phyloP scores from a whole-genome alignment of 495 filamentous ascomycete genomes.

The Gamarada debralockiae region DNA sequence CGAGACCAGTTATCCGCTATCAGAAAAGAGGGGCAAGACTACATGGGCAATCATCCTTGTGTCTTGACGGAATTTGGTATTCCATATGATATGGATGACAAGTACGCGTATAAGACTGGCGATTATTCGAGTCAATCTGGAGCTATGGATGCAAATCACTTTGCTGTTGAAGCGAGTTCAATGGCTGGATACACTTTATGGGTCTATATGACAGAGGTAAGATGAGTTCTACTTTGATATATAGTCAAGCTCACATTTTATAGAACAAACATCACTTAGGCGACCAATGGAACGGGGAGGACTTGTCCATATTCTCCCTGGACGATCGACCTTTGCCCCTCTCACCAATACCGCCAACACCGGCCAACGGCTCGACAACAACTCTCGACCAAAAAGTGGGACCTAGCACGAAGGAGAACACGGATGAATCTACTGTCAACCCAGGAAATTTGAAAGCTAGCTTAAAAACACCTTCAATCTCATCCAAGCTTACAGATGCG shows the following conservation, averaged over 20 bases:
- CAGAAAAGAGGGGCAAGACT: conserved; percentile 79
- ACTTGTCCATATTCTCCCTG: conserved; percentile 81
- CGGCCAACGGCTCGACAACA: conserved; percentile 34
- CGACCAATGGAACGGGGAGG: conserved; percentile 97
- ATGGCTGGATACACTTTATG: conserved; percentile 85
- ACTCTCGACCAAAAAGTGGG: conserved; percentile 26
- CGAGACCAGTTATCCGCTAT: conserved; percentile 87
- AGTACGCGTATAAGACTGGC: conserved; percentile 92
- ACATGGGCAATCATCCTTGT: conserved; percentile 87
- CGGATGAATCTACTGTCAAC: conserved; percentile 53
- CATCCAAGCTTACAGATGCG: conserved; percentile 47
- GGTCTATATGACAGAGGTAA: conserved; percentile 74
- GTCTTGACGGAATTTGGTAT: conserved; percentile 95
- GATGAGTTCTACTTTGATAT: conserved; percentile 8
- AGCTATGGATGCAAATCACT: conserved; percentile 97
- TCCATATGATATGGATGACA: conserved; percentile 97
- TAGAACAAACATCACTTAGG: conserved; percentile 84
- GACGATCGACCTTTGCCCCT: conserved; percentile 73
- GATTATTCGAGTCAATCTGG: conserved; percentile 90
- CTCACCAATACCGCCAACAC: conserved; percentile 37
- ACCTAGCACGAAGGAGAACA: conserved; percentile 35
- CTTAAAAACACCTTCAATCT: conserved; percentile 68
- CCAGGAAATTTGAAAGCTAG: conserved; percentile 70
- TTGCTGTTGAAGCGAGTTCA: conserved; percentile 76
- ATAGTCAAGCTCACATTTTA: conserved; percentile 7